Evolutionary conservation across 495 filamentous ascomycete species (phyloP), one percentile per base, ranked within the genome.

Genomic region (Hypoxylon subgilvum): DNA sequence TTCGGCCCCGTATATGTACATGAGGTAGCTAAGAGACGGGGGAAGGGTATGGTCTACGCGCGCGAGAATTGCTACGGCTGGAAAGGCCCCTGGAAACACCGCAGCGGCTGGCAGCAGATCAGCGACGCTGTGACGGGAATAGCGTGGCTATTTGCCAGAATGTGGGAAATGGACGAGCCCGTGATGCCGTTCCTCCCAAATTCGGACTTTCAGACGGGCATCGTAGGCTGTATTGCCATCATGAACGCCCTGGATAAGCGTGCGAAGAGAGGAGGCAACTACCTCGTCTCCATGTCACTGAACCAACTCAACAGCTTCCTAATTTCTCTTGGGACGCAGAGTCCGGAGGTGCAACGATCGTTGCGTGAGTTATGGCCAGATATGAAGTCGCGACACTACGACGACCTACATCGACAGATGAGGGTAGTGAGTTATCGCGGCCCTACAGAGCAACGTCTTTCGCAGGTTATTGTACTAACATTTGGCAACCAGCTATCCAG

Each of bases 161-260:
- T 81, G 67, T 84, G 86, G 82, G 81, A 81, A 23, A 68, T 70
- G 5, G 69, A 77, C 5, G 78, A 79, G 53, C 83, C 84, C 3
- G 76, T 86, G 17, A 80, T 86, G 3, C 84, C 84, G 21, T 82
- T 84, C 0, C 82, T 86, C 64, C 85, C 84, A 6, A 86, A 86
- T 68, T 84, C 82, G 42, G 85, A 87, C 71, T 87, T 86, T 62
- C 82, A 71, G 51, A 71, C 71, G 17, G 69, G 80, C 19, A 83
- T 82, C 61, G 82, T 81, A 65, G 81, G 81, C 8, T 81, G 80
- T 38, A 79, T 83, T 52, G 80, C 74, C 12, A 79, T 82, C 13
- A 72, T 84, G 39, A 79, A 76, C 1, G 82, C 81, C 19, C 74
- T 85, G 14, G 79, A 79, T 55, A 69, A 77, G 57, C 75, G 81